Conservation (phyloP, 2,329 filamentous ascomycete species). For the Laburnicola sp. region DNA sequence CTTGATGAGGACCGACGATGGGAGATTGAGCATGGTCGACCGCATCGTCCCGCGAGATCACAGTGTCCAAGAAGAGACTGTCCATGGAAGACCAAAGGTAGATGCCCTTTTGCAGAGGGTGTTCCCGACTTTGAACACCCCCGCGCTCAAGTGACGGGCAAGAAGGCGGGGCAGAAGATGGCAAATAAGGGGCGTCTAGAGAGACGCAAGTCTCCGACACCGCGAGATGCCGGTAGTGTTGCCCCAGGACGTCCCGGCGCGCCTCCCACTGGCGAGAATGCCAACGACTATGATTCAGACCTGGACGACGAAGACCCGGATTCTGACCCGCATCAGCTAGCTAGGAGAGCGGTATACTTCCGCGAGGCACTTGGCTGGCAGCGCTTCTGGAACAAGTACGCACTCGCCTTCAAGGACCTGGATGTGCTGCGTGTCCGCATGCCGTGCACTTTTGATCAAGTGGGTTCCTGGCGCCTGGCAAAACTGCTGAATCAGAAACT, state of each 20-base stretch:
- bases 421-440: slow-evolving; percentile 27
- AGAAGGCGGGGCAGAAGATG: slow-evolving; percentile 13
- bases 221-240: slow-evolving; percentile 3
- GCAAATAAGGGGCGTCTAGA: slow-evolving; percentile 13
- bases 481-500: slow-evolving; percentile 17
- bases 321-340: slow-evolving; percentile 14
- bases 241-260: slow-evolving; percentile 8
- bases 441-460: slow-evolving; percentile 23
- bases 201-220: not conserved
- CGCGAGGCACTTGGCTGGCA: slow-evolving; percentile 33
- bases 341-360: slow-evolving; percentile 19
- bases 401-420: slow-evolving; percentile 17
- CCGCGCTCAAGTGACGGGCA: not conserved
- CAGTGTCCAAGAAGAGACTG: slow-evolving; percentile 16
- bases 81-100: slow-evolving; percentile 8
- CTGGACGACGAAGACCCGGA: slow-evolving; percentile 1
- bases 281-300: slow-evolving; percentile 13
- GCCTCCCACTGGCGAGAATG: slow-evolving; percentile 19
- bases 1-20: slow-evolving; percentile 15
- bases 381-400: slow-evolving; percentile 29
- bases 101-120: slow-evolving; percentile 10
- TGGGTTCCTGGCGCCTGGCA: slow-evolving; percentile 21
- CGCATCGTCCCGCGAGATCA: slow-evolving; percentile 4
- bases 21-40: slow-evolving; percentile 17
- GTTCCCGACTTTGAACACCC: slow-evolving; percentile 6